Percentiles rank a stretch among this genome's conserved stretches.
Evolutionary conservation across 257 asterid genomes (phyloP).

Genomic region (Solanum virginianum): DNA sequence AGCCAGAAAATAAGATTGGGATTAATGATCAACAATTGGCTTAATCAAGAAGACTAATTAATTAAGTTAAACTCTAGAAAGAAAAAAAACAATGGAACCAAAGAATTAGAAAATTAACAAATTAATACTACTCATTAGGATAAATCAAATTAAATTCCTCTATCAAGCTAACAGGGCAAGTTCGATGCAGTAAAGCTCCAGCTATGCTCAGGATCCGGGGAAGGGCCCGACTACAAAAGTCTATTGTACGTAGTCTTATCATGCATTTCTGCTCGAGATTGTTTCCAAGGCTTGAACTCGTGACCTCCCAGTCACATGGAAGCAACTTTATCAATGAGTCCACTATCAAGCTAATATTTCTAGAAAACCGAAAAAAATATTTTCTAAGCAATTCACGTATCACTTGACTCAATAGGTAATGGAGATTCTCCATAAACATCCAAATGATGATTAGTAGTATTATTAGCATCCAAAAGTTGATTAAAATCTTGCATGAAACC

Average conservation of each 20-base stretch:
- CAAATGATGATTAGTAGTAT: background rate
- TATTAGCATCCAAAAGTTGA: slow-evolving; percentile 6
- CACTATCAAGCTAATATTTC: background rate
- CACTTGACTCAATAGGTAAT: background rate
- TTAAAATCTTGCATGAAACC: slow-evolving; percentile 51
- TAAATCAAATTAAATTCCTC: background rate
- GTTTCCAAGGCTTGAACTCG: too few species aligned
- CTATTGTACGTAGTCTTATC: too few species aligned
- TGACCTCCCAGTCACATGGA: too few species aligned
- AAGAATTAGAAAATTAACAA: background rate
- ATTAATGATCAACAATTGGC: background rate
- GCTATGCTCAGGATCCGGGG: too few species aligned
- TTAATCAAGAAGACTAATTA: background rate
- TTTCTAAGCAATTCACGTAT: background rate
- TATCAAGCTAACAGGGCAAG: background rate
- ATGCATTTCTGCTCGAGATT: too few species aligned
- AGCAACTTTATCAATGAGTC: too few species aligned
- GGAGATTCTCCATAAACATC: background rate
- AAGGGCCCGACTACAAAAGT: too few species aligned
- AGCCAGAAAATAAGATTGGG: background rate
- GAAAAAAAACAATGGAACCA: background rate
- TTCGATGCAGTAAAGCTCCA: too few species aligned
- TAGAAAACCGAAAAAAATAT: background rate
- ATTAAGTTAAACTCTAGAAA: background rate
- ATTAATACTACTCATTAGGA: background rate